Evolutionary conservation across 2,329 filamentous ascomycete genomes (phyloP).

Genomic region (Aspergillus amoenus): DNA sequence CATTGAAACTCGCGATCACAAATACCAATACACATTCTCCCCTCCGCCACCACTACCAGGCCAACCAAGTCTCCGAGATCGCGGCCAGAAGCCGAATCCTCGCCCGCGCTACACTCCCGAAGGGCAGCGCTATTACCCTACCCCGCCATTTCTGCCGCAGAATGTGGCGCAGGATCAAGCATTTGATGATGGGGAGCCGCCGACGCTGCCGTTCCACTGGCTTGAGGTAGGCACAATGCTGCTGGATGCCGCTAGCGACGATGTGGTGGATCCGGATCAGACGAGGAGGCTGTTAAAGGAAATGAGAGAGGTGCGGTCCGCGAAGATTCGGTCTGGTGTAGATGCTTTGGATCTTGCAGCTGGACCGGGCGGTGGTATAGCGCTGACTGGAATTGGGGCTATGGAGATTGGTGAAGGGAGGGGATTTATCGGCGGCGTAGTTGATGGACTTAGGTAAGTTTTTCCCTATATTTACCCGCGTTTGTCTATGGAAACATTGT

Average conservation of each 20-base stretch:
- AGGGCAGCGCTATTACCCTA: conserved; percentile 43
- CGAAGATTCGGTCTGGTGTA: conserved; percentile 79
- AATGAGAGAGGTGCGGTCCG: conserved; percentile 80
- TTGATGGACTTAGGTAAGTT: conserved; percentile 71
- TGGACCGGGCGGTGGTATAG: conserved; percentile 62
- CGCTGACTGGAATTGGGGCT: conserved; percentile 78
- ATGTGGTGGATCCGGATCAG: conserved; percentile 71
- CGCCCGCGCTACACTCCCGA: conserved; percentile 38
- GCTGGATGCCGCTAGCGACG: conserved; percentile 79
- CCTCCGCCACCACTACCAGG: conserved; percentile 69
- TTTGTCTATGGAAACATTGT: background rate
- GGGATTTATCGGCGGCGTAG: conserved; percentile 78
- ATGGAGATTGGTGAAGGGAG: conserved; percentile 90
- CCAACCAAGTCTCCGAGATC: conserved; percentile 30
- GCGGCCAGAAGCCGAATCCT: conserved; percentile 23
- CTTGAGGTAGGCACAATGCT: conserved; percentile 85
- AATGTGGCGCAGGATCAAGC: conserved; percentile 68
- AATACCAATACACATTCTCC: conserved; percentile 69
- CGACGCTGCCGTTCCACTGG: conserved; percentile 84
- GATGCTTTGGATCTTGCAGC: conserved; percentile 61
- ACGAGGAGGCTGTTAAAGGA: conserved; percentile 76
- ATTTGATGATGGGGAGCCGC: conserved; percentile 34
- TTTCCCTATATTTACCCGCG: background rate
- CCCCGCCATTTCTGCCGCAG: conserved; percentile 75
- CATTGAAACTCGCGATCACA: conserved; percentile 68